Evolutionary conservation across 2,329 filamentous ascomycete genomes (phyloP).

Genomic region (Diplocarpon rosae): DNA sequence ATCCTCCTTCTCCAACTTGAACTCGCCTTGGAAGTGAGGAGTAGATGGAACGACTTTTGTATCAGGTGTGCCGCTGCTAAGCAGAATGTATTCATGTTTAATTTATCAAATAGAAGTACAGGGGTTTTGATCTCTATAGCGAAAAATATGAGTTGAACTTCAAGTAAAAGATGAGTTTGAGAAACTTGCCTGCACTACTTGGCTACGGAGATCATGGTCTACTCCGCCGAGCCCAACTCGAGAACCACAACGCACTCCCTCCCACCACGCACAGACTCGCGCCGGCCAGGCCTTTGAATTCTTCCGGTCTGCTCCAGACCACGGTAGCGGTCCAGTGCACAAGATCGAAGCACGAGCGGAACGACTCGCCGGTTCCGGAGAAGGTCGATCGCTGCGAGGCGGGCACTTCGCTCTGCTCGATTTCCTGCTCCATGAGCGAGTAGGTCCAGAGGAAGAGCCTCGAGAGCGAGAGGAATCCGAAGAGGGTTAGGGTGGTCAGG

Average conservation of each 20-base stretch:
- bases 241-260: slow-evolving; percentile 26
- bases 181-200: not conserved
- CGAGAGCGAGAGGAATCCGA: slow-evolving; percentile 31
- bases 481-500: slow-evolving; percentile 20
- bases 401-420: slow-evolving; percentile 31
- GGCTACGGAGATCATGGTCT: not conserved
- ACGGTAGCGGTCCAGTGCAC: slow-evolving; percentile 29
- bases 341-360: slow-evolving; percentile 30
- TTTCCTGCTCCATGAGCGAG: slow-evolving; percentile 31
- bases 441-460: slow-evolving; percentile 32
- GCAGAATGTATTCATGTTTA: no score
- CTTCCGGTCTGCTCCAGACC: slow-evolving; percentile 26
- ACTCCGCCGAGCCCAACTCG: slow-evolving; percentile 26
- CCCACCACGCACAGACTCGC: slow-evolving; percentile 28
- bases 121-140: no score
- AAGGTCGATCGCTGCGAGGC: slow-evolving; percentile 29
- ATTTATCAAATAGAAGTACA: no score
- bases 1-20: no score
- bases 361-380: slow-evolving; percentile 30
- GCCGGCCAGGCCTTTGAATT: slow-evolving; percentile 30
- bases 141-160: no score
- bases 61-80: no score
- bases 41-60: no score
- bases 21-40: no score
- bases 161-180: no score